Evolutionary conservation across 2,329 filamentous ascomycete species (phyloP).

Genomic region (Kalmusia sp.): DNA sequence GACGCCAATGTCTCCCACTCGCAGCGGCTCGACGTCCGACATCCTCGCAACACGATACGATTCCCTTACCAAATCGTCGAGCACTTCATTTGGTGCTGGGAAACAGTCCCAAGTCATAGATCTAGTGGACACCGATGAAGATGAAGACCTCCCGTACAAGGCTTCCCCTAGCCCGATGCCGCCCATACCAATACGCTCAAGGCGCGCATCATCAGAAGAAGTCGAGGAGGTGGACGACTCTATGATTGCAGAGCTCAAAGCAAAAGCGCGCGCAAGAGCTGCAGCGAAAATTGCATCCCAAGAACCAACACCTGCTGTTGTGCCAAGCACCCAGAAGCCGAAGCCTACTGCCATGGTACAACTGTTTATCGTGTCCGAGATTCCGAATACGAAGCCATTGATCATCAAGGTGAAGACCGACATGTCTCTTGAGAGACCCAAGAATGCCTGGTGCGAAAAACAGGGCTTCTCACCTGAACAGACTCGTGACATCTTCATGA

Average conservation of each 20-base stretch:
- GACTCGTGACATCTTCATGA: constrained; percentile 71
- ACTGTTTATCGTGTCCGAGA: constrained; percentile 72
- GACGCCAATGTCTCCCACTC: constrained; percentile 31
- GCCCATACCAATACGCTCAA: constrained; percentile 9
- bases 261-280: constrained; percentile 32
- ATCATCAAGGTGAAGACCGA: constrained; percentile 71
- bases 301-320: constrained; percentile 1
- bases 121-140: constrained; percentile 32
- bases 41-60: constrained; percentile 41
- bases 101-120: constrained; percentile 30
- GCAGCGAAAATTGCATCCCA: constrained; percentile 22
- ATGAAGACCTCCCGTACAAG: constrained; percentile 18
- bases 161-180: constrained; percentile 16
- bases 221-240: constrained; percentile 42
- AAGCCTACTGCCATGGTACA: constrained; percentile 53
- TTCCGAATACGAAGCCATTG: constrained; percentile 67
- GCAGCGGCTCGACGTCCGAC: constrained; percentile 16
- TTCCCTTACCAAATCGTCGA: constrained; percentile 28
- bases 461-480: constrained; percentile 62
- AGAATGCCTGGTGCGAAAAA: constrained; percentile 71
- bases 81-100: constrained; percentile 5
- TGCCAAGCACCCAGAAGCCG: constrained; percentile 10
- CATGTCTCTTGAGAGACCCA: constrained; percentile 71
- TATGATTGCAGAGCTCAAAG: constrained; percentile 33
- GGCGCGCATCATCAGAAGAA: constrained; percentile 23